Base-by-base conservation (phyloP, 2,329 filamentous ascomycete genomes). In the Trichoderma sp. region DNA sequence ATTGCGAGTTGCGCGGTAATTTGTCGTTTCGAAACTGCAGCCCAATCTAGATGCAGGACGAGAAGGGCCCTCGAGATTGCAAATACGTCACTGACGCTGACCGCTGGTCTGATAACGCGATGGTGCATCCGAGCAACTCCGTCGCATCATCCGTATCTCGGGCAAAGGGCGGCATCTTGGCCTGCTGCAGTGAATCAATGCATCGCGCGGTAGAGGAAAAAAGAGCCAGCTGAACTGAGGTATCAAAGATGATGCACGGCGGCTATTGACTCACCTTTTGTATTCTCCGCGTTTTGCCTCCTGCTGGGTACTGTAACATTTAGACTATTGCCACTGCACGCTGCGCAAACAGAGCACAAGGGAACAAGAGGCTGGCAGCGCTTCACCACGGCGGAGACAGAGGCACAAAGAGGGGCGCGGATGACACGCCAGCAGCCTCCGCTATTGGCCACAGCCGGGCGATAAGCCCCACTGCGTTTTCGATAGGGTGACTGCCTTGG, bases 391-490 rank as follows among this genome's bases (percentile, higher is more conserved):
- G 67, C n/a, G 67, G 67, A 18, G 24, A 24, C 8, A 21, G 27
- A 38, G 50, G n/a, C 9, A 53, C 50, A 53, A 59, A 53, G 56
- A 73, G 45, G 71, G 71, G 66, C 66, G 24, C 45, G 53, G 60
- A 71, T 65, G 74, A 71, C 67, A 60, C 74, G 56, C 60, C 73
- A 69, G 66, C 65, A 14, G 56, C 31, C 31, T 38, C 50, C 45
- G 50, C 66, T 29, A 60, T 69, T 60, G 41, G 60, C 0, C 50
- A 45, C 27, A 35, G 41, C 18, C 45, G 16, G 27, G 59, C 59
- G 59, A 69, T 45, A 62, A 62, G 69, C 77, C 77, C 68, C 76
- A 79, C 80, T 77, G 78, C 75, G 27, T 9, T 35, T 65, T 71
- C 74, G 66, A 59, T 65, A 75, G 74, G 53, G 27, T 60, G 24